Evolutionary conservation across 106 monocot species (phyloP), one percentile per base, ranked within the genome.

Genomic region (Allium cepa): DNA sequence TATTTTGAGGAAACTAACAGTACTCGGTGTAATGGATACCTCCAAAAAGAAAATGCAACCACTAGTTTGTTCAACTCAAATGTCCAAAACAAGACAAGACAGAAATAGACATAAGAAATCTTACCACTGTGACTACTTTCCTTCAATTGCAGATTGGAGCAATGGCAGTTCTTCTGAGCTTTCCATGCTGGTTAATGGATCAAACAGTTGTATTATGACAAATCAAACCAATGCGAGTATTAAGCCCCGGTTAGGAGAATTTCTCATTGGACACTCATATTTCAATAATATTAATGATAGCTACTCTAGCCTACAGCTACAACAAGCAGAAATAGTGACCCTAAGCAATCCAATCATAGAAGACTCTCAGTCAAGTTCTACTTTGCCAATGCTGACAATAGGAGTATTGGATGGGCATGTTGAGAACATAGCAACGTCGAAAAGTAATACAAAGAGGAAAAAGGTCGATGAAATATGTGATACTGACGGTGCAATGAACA

Each of bases 181-280:
- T 22, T 22, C 22, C 22, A 22, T 22, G 22, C 22, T 22, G 22
- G 22, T 22, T 22, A 22, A 22, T 22, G 22, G 22, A 22, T 22
- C 22, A 22, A 22, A 22, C 22, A 1, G 22, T 22, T 22, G 22
- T 22, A 22, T 22, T 22, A 22, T 22, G 22, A 22, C 22, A 22
- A 22, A 22, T 22, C 22, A 22, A 22, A 22, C 22, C 22, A 22
- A 22, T 22, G 22, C 22, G 1, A 22, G 89, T 11, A 51, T 17
- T 14, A 79, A 81, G 71, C 88, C 92, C 2, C 88, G 88, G 72
- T 76, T 92, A 26, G 92, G 83, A 62, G 85, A 88, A 47, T 92
- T 92, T 67, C 85, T 92, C 56, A 81, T 85, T 15, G 82, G 87
- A 9, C 73, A 77, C 11, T 76, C 80, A 7, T 82, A 63, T 50